phyloP scores from a whole-genome alignment of 2,329 filamentous ascomycete species.

The Fusarium agapanthi region DNA sequence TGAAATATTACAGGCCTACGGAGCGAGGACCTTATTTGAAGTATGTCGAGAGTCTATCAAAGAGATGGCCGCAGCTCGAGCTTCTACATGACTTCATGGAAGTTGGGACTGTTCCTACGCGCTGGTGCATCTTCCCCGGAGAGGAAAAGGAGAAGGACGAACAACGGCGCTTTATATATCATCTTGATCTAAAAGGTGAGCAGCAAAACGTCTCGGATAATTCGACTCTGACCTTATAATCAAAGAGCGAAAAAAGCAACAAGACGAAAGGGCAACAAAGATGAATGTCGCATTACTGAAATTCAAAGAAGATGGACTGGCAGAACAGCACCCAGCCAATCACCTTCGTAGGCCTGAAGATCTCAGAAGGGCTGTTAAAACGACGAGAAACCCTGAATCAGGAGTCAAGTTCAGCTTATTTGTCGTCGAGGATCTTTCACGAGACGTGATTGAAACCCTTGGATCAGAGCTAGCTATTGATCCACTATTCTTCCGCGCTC shows the following conservation, averaged over 20 bases:
- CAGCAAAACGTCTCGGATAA: fast-evolving
- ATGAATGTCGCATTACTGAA: neutral
- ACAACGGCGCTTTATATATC: neutral
- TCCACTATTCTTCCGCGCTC: neutral
- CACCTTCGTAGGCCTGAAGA: fast-evolving
- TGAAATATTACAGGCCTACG: fast-evolving
- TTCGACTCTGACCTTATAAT: fast-evolving
- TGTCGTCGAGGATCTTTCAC: neutral
- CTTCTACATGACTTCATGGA: neutral
- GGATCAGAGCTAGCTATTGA: neutral
- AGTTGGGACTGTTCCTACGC: neutral
- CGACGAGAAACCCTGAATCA: fast-evolving
- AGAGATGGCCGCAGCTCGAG: neutral
- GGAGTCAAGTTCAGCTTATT: neutral
- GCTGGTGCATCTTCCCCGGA: neutral
- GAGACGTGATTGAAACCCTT: neutral
- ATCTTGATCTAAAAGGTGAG: neutral
- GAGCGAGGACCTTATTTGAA: neutral
- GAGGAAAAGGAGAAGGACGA: neutral
- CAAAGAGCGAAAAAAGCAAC: neutral
- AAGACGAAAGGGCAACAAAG: neutral
- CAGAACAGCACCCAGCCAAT: fast-evolving
- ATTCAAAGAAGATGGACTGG: neutral
- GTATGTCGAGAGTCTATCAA: neutral
- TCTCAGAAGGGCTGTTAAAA: fast-evolving